These are phyloP conservation scores for Geotrichum aggregatum DNA, from an alignment of 1,139 yeast genomes.

Conservation along the genomic window DNA sequence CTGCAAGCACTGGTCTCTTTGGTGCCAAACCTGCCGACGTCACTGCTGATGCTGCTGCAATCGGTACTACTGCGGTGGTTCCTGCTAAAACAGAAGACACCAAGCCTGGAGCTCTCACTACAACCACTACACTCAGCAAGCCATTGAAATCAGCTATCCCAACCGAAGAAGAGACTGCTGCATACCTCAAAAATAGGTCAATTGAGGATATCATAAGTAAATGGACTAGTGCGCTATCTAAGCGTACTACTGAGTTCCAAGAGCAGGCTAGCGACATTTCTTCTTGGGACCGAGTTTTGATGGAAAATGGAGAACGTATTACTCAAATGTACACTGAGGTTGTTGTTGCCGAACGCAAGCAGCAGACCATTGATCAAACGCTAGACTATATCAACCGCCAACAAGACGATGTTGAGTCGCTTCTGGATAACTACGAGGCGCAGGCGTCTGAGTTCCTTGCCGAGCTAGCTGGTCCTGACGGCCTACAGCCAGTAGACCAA, in stretches of 20 bases:
- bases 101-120: slow-evolving; percentile 4
- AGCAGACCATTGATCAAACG: slow-evolving; percentile 80
- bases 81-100: slow-evolving; percentile 14
- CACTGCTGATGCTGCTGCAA: slow-evolving; percentile 16
- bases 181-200: slow-evolving; percentile 83
- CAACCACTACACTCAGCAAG: slow-evolving; percentile 44
- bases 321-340: slow-evolving; percentile 74
- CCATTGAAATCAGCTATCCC: slow-evolving; percentile 42
- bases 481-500: slow-evolving; percentile 57
- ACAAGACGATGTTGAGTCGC: slow-evolving; percentile 81
- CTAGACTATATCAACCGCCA: slow-evolving; percentile 82
- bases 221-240: slow-evolving; percentile 85
- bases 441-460: slow-evolving; percentile 58
- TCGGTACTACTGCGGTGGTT: slow-evolving; percentile 10
- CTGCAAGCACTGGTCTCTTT: too few species aligned
- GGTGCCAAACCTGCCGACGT: slow-evolving; percentile 22
- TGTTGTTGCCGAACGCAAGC: slow-evolving; percentile 77
- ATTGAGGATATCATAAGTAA: slow-evolving; percentile 86
- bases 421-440: slow-evolving; percentile 78
- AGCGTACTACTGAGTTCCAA: slow-evolving; percentile 69
- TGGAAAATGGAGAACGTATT: slow-evolving; percentile 81
- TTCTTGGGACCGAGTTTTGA: slow-evolving; percentile 80
- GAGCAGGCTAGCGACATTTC: slow-evolving; percentile 71
- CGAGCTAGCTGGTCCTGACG: slow-evolving; percentile 37
- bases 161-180: slow-evolving; percentile 45